Evolutionary conservation across 2,329 filamentous ascomycete species (phyloP), one percentile per base, ranked within the genome.

Genomic region (Paraphaeosphaeria sporulosa): DNA sequence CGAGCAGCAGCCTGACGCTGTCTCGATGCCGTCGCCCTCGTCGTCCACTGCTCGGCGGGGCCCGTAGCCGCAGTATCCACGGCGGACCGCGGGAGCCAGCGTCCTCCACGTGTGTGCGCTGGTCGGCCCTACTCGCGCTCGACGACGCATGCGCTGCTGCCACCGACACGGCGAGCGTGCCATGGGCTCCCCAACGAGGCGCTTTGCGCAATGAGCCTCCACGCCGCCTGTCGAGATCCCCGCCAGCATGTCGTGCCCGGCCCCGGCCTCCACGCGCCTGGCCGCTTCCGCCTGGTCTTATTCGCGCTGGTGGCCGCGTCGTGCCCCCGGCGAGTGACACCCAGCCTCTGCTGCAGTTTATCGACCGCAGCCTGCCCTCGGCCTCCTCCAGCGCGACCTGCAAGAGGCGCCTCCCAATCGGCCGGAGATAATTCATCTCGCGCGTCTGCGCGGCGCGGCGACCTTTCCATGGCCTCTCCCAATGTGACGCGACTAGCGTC

Each of bases 401-500:
- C 38, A 40, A 40, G 19, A 13, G 38, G 48, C 52, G 19, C 43
- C 32, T 15, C 46, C 47, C 19, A 53, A 34, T 34, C 38, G 27
- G n/a, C 57, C 44, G 43, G 49, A 46, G 51, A 55, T 61, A 64
- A 64, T 64, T 52, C 54, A 55, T 47, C 60, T 51, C 36, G 46
- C 58, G 3, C 58, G 36, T 53, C 49, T 36, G 21, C 42, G 42
- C n/a, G n/a, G 32, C 43, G 25, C 56, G 46, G 59, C 60, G 60
- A n/a, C 36, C 42, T 43, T 46, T 64, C 61, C 48, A 32, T 9
- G 30, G 50, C 38, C 50, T 34, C 59, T 57, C 48, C 70, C 72
- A 74, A 71, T 74, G 55, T 60, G 50, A 64, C 60, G 65, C 66
- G 64, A 58, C 69, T 67, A 66, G 68, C 70, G 62, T 67, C 64